These are phyloP conservation scores for Pythium biforme DNA, from an alignment of 352 stramenopile species.

Conservation along the genomic window DNA sequence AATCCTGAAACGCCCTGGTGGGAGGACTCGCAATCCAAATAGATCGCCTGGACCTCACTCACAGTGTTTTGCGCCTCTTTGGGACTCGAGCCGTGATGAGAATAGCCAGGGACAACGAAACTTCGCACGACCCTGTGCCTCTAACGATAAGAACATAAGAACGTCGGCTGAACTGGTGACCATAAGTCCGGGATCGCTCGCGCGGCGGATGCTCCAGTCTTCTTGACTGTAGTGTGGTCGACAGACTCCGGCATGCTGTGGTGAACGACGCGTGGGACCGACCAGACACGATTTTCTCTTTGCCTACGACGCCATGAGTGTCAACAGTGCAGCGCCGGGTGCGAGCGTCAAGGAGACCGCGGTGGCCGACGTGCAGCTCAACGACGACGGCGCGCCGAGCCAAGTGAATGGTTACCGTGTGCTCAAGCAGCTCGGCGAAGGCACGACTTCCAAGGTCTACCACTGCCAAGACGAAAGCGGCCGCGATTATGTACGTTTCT, in stretches of 20 bases:
- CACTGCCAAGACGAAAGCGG: slow-evolving; percentile 48
- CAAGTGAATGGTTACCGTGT: slow-evolving; percentile 79
- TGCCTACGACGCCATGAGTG: background rate
- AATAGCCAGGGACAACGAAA: too few species aligned
- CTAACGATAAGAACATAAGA: too few species aligned
- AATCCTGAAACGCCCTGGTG: background rate
- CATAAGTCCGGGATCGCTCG: too few species aligned
- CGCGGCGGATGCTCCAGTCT: too few species aligned
- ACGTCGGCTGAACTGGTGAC: too few species aligned
- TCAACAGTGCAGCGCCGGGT: too few species aligned
- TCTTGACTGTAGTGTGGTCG: background rate
- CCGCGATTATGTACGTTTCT: slow-evolving; percentile 49
- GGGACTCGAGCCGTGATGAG: too few species aligned
- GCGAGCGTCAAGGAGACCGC: slow-evolving; percentile 74
- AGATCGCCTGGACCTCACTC: background rate
- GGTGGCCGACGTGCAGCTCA: slow-evolving; percentile 53
- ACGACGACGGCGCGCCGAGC: slow-evolving; percentile 54
- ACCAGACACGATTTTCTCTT: too few species aligned
- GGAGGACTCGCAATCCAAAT: background rate
- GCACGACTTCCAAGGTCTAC: slow-evolving; percentile 81
- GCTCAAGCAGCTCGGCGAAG: slow-evolving; percentile 59
- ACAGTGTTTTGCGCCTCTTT: too few species aligned
- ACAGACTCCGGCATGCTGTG: background rate
- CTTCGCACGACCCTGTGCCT: too few species aligned
- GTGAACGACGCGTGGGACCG: background rate